Evolutionary conservation across 352 stramenopile species (phyloP).

Genomic region (Elongisporangium senticosum): DNA sequence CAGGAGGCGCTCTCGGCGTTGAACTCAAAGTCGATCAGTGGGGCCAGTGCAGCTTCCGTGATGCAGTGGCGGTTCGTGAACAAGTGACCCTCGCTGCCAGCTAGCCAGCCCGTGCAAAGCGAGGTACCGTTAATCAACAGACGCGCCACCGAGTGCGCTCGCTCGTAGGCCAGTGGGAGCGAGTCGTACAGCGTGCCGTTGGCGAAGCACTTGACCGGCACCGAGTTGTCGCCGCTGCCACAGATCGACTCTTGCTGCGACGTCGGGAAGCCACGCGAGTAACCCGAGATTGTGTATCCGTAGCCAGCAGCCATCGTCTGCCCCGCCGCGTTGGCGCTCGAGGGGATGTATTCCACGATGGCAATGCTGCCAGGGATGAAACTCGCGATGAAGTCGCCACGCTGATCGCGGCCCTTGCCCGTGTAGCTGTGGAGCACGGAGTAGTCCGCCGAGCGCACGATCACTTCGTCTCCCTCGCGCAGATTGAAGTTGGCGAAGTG

Average conservation of each 20-base stretch:
- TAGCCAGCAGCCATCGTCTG: background rate
- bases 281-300: conserved; percentile 37
- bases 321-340: background rate
- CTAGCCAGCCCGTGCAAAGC: conserved; percentile 62
- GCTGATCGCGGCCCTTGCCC: conserved; percentile 22
- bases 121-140: conserved; percentile 49
- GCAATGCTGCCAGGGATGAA: conserved; percentile 35
- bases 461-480: conserved; percentile 38
- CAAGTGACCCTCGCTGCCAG: conserved; percentile 52
- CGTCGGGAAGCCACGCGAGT: conserved; percentile 33
- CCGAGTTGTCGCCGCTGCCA: conserved; percentile 36
- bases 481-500: conserved; percentile 51
- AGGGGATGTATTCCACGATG: conserved; percentile 38
- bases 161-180: conserved; percentile 36
- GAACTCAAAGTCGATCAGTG: conserved; percentile 54
- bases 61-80: conserved; percentile 76
- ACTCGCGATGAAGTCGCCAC: conserved; percentile 36
- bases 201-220: conserved; percentile 47
- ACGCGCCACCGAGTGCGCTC: conserved; percentile 37
- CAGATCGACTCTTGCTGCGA: conserved; percentile 37
- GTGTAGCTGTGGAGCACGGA: conserved; percentile 29
- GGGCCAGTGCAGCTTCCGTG: conserved; percentile 15
- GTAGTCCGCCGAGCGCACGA: conserved; percentile 27
- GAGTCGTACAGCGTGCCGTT: conserved; percentile 10
- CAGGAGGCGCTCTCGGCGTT: conserved; percentile 44